Base-by-base conservation (phyloP, 106 monocot species). In the Allium fistulosum region DNA sequence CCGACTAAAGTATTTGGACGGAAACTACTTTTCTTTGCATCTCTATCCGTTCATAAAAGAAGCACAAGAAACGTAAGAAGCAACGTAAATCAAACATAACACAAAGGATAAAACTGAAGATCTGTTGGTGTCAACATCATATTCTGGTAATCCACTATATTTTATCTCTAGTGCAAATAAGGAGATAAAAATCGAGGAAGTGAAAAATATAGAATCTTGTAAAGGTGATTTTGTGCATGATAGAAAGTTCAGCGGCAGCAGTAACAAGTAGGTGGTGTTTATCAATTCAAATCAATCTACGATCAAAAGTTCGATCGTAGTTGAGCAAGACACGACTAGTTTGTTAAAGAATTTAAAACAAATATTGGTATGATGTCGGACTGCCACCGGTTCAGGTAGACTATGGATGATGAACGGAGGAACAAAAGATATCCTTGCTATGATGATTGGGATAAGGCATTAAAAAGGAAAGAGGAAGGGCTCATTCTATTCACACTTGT, bases 401-500 rank as follows among this genome's bases (percentile, higher is more conserved):
- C 49, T 9, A 8, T 28, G 11, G 67, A 71, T 17, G 65, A 77
- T 74, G 66, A 59, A 62, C 57, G 57, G 14, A 13, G 13, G 18
- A 71, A 26, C 7, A 77, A 57, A 63, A 82, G 89, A 69, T 88
- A 13, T 53, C 52, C 9, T 53, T 9, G 46, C 17, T 48, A 48
- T 47, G 64, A 64, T 8, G 64, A 64, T 8, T 64, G 64, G 64
- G 97, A 89, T 47, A 84, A 85, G 70, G 97, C 89, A 59, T 92
- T 84, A 37, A 92, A 99, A 63, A 15, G 97, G 97, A 10, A 99
- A 72, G 77, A 82, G 75, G n/a, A n/a, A n/a, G n/a, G n/a, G n/a
- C n/a, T n/a, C n/a, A 22, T 22, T 22, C 22, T 22, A 22, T 22
- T 22, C 22, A 22, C 22, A 22, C 22, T 1, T 1, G 1, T 22